These are phyloP conservation scores for Backusella morwellensis DNA, from an alignment of 192 early-diverging fungal genomes.

Conservation along the genomic window DNA sequence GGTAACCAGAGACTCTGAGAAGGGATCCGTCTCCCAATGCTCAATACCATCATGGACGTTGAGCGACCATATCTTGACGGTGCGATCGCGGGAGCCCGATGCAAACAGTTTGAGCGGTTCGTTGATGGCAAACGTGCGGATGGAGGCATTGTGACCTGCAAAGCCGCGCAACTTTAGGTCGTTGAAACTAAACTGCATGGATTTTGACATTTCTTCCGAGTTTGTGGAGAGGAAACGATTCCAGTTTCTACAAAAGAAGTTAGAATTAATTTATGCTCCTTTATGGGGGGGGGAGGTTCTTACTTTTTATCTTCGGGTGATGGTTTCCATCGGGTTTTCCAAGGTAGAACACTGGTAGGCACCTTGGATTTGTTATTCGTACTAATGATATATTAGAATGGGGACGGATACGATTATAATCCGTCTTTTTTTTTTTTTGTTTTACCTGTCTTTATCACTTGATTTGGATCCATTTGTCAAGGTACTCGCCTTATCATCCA, in stretches of 20 bases:
- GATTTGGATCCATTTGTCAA: neutral
- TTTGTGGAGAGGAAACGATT: conserved; percentile 61
- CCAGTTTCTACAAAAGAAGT: conserved; percentile 50
- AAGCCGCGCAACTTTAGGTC: conserved; percentile 58
- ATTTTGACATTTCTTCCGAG: conserved; percentile 63
- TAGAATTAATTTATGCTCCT: too few species aligned
- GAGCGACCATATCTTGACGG: conserved; percentile 64
- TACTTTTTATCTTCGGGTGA: conserved; percentile 41
- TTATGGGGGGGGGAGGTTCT: too few species aligned
- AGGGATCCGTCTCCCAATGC: conserved; percentile 49
- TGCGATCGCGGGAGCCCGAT: conserved; percentile 59
- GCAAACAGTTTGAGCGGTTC: conserved; percentile 52
- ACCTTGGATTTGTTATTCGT: conserved; percentile 15
- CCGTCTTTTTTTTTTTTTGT: too few species aligned
- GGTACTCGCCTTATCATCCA: neutral
- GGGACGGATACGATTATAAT: neutral
- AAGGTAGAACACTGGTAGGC: conserved; percentile 34
- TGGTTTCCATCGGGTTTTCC: conserved; percentile 41
- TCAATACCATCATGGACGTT: conserved; percentile 56
- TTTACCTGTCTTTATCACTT: conserved; percentile 7
- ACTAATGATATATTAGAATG: neutral
- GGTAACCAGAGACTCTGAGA: conserved; percentile 47
- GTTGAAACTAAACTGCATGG: conserved; percentile 63
- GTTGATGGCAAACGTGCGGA: conserved; percentile 49
- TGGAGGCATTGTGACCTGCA: conserved; percentile 51